Percentiles rank a stretch among this genome's conserved stretches.
These are phyloP conservation scores for Hymenoscyphus occultus DNA, from an alignment of 2,329 filamentous ascomycete genomes.

Conservation along the genomic window DNA sequence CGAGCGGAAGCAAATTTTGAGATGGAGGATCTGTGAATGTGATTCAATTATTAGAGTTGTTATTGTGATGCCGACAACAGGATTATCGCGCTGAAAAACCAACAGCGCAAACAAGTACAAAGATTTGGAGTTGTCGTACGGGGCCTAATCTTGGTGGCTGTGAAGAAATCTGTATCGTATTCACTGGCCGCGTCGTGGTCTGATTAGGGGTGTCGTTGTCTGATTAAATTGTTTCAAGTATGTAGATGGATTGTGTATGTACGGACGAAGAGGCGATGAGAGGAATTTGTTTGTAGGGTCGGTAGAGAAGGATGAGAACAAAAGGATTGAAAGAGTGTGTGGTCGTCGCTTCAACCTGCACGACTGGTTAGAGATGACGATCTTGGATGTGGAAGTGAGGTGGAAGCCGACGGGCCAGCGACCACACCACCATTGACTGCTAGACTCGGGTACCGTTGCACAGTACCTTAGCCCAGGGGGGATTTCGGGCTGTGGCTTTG, in stretches of 20 bases:
- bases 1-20: neutral
- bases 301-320: neutral
- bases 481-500: neutral
- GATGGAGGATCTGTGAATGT: neutral
- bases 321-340: neutral
- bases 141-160: constrained; percentile 1
- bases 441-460: neutral
- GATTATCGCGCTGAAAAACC: neutral
- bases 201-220: neutral
- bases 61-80: neutral
- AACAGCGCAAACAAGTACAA: no score
- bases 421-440: neutral
- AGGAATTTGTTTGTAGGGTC: neutral
- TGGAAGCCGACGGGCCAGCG: neutral
- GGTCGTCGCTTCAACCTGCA: constrained; percentile 1
- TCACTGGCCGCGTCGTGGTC: neutral
- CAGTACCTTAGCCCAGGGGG: neutral
- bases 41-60: neutral
- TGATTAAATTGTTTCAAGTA: constrained; percentile 5
- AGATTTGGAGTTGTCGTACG: neutral
- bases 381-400: neutral
- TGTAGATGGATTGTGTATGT: neutral
- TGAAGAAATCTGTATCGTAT: neutral
- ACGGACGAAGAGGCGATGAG: neutral
- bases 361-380: neutral